Evolutionary conservation across 345 rosid genomes (phyloP).

Genomic region (Salix dunnii): DNA sequence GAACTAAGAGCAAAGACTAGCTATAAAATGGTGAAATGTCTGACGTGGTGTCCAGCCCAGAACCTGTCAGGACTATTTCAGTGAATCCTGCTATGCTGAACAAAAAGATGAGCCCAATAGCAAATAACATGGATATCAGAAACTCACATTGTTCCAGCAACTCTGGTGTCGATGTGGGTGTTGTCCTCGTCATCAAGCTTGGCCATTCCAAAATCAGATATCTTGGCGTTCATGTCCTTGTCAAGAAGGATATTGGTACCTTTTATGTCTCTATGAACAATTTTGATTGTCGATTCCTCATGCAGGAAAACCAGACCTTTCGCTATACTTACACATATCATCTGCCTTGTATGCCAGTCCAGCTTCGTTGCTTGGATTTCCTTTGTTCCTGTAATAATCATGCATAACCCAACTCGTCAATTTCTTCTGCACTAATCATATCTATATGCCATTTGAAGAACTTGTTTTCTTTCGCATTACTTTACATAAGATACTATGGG

Average conservation of each 20-base stretch:
- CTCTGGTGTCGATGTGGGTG: slow-evolving; percentile 27
- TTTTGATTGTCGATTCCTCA: slow-evolving; percentile 29
- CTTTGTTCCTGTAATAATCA: slow-evolving; percentile 6
- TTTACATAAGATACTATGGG: not conserved
- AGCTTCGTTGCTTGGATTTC: slow-evolving; percentile 7
- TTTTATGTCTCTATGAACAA: too few relatives aligned
- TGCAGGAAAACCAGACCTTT: slow-evolving; percentile 35
- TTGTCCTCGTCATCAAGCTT: too few relatives aligned
- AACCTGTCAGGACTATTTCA: too few relatives aligned
- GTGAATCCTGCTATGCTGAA: too few relatives aligned
- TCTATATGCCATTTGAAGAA: not conserved
- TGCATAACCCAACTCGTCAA: not conserved
- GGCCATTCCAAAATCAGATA: too few relatives aligned
- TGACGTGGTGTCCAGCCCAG: too few relatives aligned
- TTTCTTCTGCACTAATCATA: not conserved
- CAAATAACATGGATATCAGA: not conserved
- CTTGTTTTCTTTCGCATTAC: not conserved
- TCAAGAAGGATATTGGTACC: too few relatives aligned
- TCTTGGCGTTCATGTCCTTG: too few relatives aligned
- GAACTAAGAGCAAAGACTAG: too few relatives aligned
- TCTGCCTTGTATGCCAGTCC: slow-evolving; percentile 29
- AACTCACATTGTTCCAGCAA: slow-evolving; percentile 31
- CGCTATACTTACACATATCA: slow-evolving; percentile 28
- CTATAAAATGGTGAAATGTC: too few relatives aligned
- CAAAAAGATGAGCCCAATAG: too few relatives aligned